Evolutionary conservation across 2,329 filamentous ascomycete species (phyloP), one percentile per base, ranked within the genome.

Genomic region (Aspergillus proliferans): DNA sequence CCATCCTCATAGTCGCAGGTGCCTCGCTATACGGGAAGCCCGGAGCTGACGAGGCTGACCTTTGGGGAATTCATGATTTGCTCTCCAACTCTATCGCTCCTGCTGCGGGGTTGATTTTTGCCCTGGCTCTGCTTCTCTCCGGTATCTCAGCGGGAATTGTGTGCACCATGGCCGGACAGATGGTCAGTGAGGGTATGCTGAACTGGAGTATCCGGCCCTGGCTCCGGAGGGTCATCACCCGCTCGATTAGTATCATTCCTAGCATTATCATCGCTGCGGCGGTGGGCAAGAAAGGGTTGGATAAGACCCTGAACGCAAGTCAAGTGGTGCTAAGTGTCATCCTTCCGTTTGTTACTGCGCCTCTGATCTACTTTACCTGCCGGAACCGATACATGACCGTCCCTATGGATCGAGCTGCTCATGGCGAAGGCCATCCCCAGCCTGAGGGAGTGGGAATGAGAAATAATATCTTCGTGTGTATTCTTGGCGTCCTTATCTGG

Each of bases 161-260:
- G 2, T 94, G 89, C 71, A 95, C 90, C 1, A 93, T 95, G 57
- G 81, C 89, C 0, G 89, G 89, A 0, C 89, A 95, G 66, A 93
- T 95, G 84, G 85, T 95, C 19, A 85, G 83, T 53, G 89, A 94
- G 66, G 89, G 89, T 6, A 87, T 89, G 52, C 67, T 95, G 41
- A 81, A 82, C 43, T 90, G 88, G 86, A 81, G 71, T 4, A 69
- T 91, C 28, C 76, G 77, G 52, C 89, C 89, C 0, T 95, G 89
- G 89, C 61, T 91, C 8, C 84, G 89, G 2, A 79, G 89, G 9
- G 77, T 94, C 3, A 69, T 92, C 45, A 94, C 89, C 0, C 80
- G 89, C 22, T 81, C 79, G 45, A 87, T 95, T 64, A 88, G 85
- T 61, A 90, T 95, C 65, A 84, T 84, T 1, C 89, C 89, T 0